These are phyloP conservation scores for Onygenales sp. DNA, from an alignment of 2,329 filamentous ascomycete species.

Conservation along the genomic window DNA sequence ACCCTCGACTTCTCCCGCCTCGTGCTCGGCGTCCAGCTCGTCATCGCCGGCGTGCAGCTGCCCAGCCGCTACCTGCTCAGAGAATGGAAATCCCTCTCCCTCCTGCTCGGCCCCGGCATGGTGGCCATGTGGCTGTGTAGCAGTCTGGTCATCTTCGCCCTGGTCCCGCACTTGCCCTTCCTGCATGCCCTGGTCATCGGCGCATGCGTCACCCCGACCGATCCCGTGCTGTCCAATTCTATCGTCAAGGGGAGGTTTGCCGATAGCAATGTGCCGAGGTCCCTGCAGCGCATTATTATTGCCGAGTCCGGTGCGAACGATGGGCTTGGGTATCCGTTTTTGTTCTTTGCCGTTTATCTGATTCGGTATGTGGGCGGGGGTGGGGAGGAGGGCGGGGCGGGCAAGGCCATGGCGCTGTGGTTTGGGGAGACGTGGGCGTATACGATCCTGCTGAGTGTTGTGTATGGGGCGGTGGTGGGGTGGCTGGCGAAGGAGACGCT, in stretches of 20 bases:
- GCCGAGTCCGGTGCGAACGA: conserved; percentile 85
- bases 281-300: conserved; percentile 70
- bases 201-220: conserved; percentile 84
- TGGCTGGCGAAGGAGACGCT: conserved; percentile 74
- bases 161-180: conserved; percentile 63
- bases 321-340: conserved; percentile 77
- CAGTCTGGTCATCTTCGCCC: conserved; percentile 66
- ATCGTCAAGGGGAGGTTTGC: conserved; percentile 93
- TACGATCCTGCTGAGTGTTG: conserved; percentile 65
- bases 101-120: conserved; percentile 80
- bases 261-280: conserved; percentile 76
- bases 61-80: conserved; percentile 69
- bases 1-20: conserved; percentile 79
- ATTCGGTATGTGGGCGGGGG: conserved; percentile 63
- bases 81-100: conserved; percentile 66
- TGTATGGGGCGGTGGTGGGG: conserved; percentile 68
- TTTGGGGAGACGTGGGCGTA: conserved; percentile 81
- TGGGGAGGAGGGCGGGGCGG: conserved; percentile 43
- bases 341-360: conserved; percentile 75
- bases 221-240: conserved; percentile 76
- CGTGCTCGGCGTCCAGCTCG: conserved; percentile 81
- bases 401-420: conserved; percentile 66
- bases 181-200: conserved; percentile 71
- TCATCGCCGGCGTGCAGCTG: conserved; percentile 78
- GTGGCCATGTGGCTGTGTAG: conserved; percentile 75